Percentiles rank a stretch among this genome's conserved stretches.
Evolutionary conservation across 2,329 filamentous ascomycete genomes (phyloP).

Genomic region (Acrocalymma vagum): DNA sequence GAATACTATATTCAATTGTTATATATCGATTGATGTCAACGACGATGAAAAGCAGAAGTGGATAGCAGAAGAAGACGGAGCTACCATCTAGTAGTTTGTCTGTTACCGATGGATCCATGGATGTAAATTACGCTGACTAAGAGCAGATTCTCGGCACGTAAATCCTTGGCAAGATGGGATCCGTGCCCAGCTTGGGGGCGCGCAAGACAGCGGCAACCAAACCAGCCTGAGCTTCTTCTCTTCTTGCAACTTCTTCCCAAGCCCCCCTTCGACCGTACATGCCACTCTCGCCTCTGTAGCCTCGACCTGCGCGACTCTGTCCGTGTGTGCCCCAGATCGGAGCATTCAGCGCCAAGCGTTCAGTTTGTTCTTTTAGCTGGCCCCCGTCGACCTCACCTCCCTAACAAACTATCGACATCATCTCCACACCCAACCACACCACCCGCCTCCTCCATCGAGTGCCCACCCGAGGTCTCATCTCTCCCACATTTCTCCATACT

Average conservation of each 20-base stretch:
- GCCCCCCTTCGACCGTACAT: constrained; percentile 17
- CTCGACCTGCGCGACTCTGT: constrained; percentile 26
- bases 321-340: constrained; percentile 26
- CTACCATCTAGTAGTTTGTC: too few species aligned
- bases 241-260: constrained; percentile 12
- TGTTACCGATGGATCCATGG: too few species aligned
- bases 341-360: constrained; percentile 37
- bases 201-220: constrained; percentile 14
- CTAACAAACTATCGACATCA: constrained; percentile 43
- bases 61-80: too few species aligned
- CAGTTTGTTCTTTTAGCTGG: constrained; percentile 41
- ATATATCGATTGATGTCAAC: too few species aligned
- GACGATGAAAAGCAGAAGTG: too few species aligned
- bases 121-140: too few species aligned
- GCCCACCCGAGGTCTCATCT: constrained; percentile 31
- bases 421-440: constrained; percentile 35
- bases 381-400: constrained; percentile 35
- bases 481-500: constrained; percentile 51
- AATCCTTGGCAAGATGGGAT: too few species aligned
- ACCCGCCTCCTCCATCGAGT: constrained; percentile 31
- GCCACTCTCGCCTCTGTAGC: constrained; percentile 16
- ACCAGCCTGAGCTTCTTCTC: too few species aligned
- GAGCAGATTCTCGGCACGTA: too few species aligned
- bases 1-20: too few species aligned
- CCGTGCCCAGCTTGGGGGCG: constrained; percentile 16